Conservation (phyloP, 805 yeast species). For the Debaryomyces tyrocola region DNA sequence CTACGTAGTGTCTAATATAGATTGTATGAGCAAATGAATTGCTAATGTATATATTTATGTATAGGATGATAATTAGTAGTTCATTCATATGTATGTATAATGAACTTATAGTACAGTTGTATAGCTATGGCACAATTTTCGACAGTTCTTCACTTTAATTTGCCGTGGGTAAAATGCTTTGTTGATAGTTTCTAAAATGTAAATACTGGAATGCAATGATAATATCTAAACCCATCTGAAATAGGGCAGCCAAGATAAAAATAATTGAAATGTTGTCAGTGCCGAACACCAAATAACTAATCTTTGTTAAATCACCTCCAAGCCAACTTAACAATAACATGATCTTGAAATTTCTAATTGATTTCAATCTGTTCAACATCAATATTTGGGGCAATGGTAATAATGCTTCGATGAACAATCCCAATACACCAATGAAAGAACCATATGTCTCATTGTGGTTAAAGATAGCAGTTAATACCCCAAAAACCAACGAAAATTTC, state of each 20-base stretch:
- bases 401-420: constrained; percentile 69
- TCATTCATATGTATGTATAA: no score
- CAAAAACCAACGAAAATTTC: constrained; percentile 42
- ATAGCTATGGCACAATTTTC: no score
- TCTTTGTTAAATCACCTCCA: constrained; percentile 82
- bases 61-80: no score
- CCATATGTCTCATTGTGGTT: constrained; percentile 39
- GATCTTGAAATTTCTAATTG: constrained; percentile 76
- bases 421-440: constrained; percentile 56
- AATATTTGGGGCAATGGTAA: constrained; percentile 78
- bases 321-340: constrained; percentile 81
- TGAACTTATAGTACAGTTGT: no score
- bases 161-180: background rate
- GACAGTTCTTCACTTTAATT: no score
- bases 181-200: constrained; percentile 47
- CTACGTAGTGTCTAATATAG: no score
- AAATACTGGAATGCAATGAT: constrained; percentile 73
- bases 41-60: no score
- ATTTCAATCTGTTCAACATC: constrained; percentile 61
- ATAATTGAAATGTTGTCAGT: constrained; percentile 65
- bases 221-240: constrained; percentile 75
- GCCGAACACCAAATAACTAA: constrained; percentile 72
- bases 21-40: no score
- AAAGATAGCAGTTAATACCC: constrained; percentile 41
- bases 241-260: constrained; percentile 68